phyloP scores from a whole-genome alignment of 805 yeast species.

The Yamadazyma olivae region DNA sequence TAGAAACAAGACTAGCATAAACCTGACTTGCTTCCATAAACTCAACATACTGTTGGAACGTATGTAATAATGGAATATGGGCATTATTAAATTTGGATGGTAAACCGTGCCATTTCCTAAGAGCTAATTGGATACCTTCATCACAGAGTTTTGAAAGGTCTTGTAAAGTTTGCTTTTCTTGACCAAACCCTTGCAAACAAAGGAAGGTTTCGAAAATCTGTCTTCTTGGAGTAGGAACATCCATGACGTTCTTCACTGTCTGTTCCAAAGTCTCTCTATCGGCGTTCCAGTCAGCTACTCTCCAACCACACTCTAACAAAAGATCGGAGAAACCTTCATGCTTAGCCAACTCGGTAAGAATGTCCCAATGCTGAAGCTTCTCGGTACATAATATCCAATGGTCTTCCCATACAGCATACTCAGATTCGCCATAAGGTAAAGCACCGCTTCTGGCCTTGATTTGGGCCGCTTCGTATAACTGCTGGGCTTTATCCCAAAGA shows the following conservation, averaged over 20 bases:
- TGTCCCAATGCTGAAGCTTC: slow-evolving; percentile 97
- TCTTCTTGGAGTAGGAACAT: slow-evolving; percentile 96
- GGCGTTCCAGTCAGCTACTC: slow-evolving; percentile 97
- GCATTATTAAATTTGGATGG: slow-evolving; percentile 78
- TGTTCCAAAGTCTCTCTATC: slow-evolving; percentile 94
- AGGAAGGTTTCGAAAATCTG: slow-evolving; percentile 94
- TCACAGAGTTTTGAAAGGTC: slow-evolving; percentile 86
- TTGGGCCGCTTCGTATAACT: slow-evolving; percentile 93
- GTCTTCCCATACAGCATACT: slow-evolving; percentile 96
- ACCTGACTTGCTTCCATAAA: slow-evolving; percentile 97
- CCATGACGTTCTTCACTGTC: slow-evolving; percentile 94
- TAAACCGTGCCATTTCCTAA: slow-evolving; percentile 89
- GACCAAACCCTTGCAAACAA: slow-evolving; percentile 89
- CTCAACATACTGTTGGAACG: slow-evolving; percentile 96
- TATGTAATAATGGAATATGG: slow-evolving; percentile 85
- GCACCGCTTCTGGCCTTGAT: slow-evolving; percentile 94
- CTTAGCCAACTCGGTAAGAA: slow-evolving; percentile 90
- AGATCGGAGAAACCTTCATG: slow-evolving; percentile 97
- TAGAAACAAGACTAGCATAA: slow-evolving; percentile 79
- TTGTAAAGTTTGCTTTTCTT: slow-evolving; percentile 79
- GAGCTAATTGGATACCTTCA: slow-evolving; percentile 91
- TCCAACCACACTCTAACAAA: slow-evolving; percentile 97
- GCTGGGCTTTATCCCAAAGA: slow-evolving; percentile 90
- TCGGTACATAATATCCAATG: slow-evolving; percentile 98
- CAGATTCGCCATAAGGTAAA: slow-evolving; percentile 91